phyloP scores from a whole-genome alignment of 192 early-diverging fungal genomes.

The Cetraspora pellucida region DNA sequence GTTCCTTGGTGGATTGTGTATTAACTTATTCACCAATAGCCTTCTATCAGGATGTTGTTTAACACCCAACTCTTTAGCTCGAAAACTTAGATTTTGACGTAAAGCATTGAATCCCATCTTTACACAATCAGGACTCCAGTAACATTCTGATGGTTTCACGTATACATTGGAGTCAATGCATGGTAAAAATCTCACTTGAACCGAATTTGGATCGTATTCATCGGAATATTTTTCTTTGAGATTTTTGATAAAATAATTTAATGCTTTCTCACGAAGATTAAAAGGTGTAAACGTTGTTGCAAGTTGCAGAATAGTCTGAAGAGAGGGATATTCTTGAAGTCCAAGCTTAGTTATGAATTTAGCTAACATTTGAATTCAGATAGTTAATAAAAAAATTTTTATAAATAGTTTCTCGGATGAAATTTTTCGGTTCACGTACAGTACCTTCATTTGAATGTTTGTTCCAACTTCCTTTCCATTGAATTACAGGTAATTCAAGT shows the following conservation, averaged over 20 bases:
- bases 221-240: slow-evolving; percentile 55
- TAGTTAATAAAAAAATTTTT: too few relatives aligned
- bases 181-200: slow-evolving; percentile 66
- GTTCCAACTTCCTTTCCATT: slow-evolving; percentile 64
- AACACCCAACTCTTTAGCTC: slow-evolving; percentile 69
- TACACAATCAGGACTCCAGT: slow-evolving; percentile 55
- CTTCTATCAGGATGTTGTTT: slow-evolving; percentile 54
- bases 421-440: too few relatives aligned
- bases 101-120: slow-evolving; percentile 72
- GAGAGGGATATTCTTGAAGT: slow-evolving; percentile 44
- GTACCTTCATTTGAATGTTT: too few relatives aligned
- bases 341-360: slow-evolving; percentile 56
- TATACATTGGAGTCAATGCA: slow-evolving; percentile 45
- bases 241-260: slow-evolving; percentile 77
- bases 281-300: slow-evolving; percentile 41
- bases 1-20: slow-evolving; percentile 33
- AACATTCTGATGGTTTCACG: slow-evolving; percentile 68
- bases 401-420: too few relatives aligned
- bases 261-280: slow-evolving; percentile 49
- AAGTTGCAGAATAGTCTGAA: slow-evolving; percentile 44
- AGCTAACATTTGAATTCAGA: slow-evolving; percentile 19
- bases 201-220: slow-evolving; percentile 48
- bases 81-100: slow-evolving; percentile 49
- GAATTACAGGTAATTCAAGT: slow-evolving; percentile 65
- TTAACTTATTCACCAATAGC: slow-evolving; percentile 44